Conservation (phyloP, 345 rosid species). For the Trapa incisa region DNA sequence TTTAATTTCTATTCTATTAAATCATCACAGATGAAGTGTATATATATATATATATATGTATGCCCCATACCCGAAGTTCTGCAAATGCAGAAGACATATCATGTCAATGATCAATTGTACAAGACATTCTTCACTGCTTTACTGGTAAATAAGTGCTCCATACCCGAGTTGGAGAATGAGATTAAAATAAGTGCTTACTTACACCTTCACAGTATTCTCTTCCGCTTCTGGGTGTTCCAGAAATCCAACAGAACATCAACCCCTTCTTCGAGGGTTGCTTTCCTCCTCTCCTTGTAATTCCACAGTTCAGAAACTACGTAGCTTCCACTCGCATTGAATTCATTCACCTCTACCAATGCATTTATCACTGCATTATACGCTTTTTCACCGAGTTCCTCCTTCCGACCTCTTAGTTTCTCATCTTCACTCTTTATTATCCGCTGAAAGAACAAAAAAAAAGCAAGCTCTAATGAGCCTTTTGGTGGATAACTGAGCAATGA, state of each 20-base stretch:
- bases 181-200: no score
- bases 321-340: slow-evolving; percentile 89
- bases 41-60: no score
- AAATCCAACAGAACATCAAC: slow-evolving; percentile 36
- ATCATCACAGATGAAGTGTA: no score
- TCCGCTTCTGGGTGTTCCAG: slow-evolving; percentile 34
- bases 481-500: background rate
- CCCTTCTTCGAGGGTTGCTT: slow-evolving; percentile 59
- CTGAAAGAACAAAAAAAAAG: slow-evolving; percentile 21
- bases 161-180: no score
- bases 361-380: slow-evolving; percentile 46
- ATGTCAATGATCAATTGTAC: no score
- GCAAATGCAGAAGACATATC: no score
- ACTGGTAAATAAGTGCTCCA: no score
- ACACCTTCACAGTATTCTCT: slow-evolving; percentile 19
- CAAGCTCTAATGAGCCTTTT: background rate
- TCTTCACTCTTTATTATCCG: slow-evolving; percentile 56
- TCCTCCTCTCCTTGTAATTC: slow-evolving; percentile 55
- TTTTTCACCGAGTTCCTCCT: slow-evolving; percentile 43
- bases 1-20: no score
- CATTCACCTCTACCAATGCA: slow-evolving; percentile 65
- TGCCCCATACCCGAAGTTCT: no score
- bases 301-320: slow-evolving; percentile 70
- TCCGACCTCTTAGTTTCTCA: slow-evolving; percentile 51
- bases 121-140: no score